phyloP scores from a whole-genome alignment of 805 yeast genomes.

The Sugiyamaella mastotermitis region DNA sequence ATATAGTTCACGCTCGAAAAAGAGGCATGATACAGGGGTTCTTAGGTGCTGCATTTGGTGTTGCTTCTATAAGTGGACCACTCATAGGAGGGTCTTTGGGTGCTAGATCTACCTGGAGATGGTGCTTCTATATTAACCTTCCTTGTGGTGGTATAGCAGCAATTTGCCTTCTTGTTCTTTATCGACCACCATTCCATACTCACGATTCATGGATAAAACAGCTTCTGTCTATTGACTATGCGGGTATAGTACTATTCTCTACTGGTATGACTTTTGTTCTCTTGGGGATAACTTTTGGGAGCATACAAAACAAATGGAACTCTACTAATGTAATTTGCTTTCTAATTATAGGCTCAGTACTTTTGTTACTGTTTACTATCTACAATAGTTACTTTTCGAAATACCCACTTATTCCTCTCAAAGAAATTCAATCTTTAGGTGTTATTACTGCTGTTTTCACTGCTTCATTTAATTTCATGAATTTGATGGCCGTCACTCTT shows the following conservation, averaged over 20 bases:
- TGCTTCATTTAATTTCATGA: no score
- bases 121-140: conserved; percentile 44
- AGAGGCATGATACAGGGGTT: conserved; percentile 22
- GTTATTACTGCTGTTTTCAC: no score
- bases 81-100: conserved; percentile 48
- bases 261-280: conserved; percentile 39
- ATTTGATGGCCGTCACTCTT: no score
- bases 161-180: conserved; percentile 21
- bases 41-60: conserved; percentile 20
- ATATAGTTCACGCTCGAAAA: conserved; percentile 26
- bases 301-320: conserved; percentile 44
- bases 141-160: conserved; percentile 33
- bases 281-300: conserved; percentile 52
- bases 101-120: conserved; percentile 43
- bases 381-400: conserved; percentile 19
- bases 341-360: conserved; percentile 37
- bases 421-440: neutral
- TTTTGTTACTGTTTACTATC: conserved; percentile 39
- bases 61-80: conserved; percentile 42
- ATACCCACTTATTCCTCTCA: neutral
- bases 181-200: conserved; percentile 34
- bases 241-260: conserved; percentile 47
- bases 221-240: conserved; percentile 46
- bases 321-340: conserved; percentile 44
- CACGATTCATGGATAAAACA: conserved; percentile 33